These are phyloP conservation scores for Grosmannia clavigera DNA, from an alignment of 2,329 filamentous ascomycete species.

Conservation along the genomic window DNA sequence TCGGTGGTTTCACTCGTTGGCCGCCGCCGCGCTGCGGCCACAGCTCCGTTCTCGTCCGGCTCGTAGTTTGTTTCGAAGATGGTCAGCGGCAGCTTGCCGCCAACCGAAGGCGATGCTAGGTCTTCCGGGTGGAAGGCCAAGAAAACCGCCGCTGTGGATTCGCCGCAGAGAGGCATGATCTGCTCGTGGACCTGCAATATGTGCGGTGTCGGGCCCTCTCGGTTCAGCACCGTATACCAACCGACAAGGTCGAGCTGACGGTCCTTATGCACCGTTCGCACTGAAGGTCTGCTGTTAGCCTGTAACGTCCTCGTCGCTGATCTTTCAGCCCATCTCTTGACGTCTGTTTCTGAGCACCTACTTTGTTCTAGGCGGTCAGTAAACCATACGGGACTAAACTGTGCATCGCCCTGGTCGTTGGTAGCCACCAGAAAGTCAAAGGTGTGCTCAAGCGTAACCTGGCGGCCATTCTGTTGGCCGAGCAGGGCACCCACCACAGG, in stretches of 20 bases:
- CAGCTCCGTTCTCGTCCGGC: slow-evolving; percentile 15
- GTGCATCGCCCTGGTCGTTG: slow-evolving; percentile 40
- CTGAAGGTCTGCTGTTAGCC: slow-evolving; percentile 30
- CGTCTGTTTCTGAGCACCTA: slow-evolving; percentile 29
- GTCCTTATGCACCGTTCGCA: slow-evolving; percentile 78
- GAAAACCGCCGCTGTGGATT: slow-evolving; percentile 74
- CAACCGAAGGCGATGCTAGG: slow-evolving; percentile 41
- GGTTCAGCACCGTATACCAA: slow-evolving; percentile 74
- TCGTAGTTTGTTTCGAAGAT: slow-evolving; percentile 82
- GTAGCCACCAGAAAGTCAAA: slow-evolving; percentile 62
- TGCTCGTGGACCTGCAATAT: slow-evolving; percentile 68
- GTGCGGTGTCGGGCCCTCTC: slow-evolving; percentile 55
- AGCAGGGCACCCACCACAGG: slow-evolving; percentile 80
- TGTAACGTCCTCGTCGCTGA: no score
- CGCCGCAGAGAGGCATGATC: slow-evolving; percentile 63
- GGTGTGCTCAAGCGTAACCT: slow-evolving; percentile 84
- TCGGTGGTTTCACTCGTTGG: neutral
- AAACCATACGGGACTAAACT: slow-evolving; percentile 63
- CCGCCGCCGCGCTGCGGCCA: neutral
- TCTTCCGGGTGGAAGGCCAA: slow-evolving; percentile 71
- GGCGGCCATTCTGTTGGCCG: slow-evolving; percentile 80
- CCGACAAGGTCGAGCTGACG: slow-evolving; percentile 78
- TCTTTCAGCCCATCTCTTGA: neutral
- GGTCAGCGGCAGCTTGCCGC: slow-evolving; percentile 75
- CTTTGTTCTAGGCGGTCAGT: slow-evolving; percentile 69